Evolutionary conservation across 768 basidiomycete genomes (phyloP), one percentile per base, ranked within the genome.

Genomic region (Trametes meyenii): DNA sequence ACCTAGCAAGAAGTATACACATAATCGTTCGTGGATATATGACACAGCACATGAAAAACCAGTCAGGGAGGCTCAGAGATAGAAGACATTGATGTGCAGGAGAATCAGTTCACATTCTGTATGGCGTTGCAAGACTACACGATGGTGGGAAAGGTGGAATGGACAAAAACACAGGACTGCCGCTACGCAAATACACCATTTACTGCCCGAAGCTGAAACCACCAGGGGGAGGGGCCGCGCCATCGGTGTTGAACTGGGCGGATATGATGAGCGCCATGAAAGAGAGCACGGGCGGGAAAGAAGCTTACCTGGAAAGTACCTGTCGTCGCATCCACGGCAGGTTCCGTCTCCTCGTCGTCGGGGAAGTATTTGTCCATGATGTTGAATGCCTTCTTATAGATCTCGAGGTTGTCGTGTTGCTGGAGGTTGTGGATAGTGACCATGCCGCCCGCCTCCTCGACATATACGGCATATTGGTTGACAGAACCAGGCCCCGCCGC

Each of bases 341-440:
- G 86, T 71, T 94, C 94, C 53, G 92, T 81, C 50, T 96, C 96
- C 73, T 98, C 96, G 71, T 98, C 96, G 65, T 96, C 94, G 36
- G 95, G 94, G 90, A 96, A 97, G 80, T 96, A 97, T 72, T 96
- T 96, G 79, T 94, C 90, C 90, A 93, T 93, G 71, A 94, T 97
- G 76, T 94, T 94, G 83, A 95, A 99, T 43, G 96, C 96, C 80
- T 99, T 98, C 85, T 98, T 98, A 80, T 99, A 99, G 70, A 99
- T 98, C 69, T 98, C 96, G 77, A 98, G 77, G 78, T 99, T 99
- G 79, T 99, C 96, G 76, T 98, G 97, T 76, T 96, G 95, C 78
- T 99, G 97, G 56, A 98, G 86, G 76, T 98, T 96, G 82, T 99
- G 96, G 74, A 99, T 98, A 19, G 94, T 92, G 67, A 94, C 85